Evolutionary conservation across 805 yeast species (phyloP).

Genomic region (Starmerella bacillaris): DNA sequence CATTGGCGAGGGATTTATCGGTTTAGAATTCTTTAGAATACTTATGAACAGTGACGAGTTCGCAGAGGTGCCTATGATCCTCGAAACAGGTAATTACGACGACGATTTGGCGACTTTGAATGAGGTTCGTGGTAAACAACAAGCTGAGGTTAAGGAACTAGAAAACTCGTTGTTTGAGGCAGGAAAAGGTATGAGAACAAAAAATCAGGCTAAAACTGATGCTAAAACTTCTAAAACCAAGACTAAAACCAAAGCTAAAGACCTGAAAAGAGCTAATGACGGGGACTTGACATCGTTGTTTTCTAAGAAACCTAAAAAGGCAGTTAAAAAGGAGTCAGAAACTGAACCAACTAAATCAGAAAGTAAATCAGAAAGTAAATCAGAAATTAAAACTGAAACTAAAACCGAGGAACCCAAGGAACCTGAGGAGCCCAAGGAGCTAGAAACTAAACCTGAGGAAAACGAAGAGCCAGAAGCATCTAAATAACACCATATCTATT

Average conservation of each 20-base stretch:
- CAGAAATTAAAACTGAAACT: too few relatives aligned
- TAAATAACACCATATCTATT: too few relatives aligned
- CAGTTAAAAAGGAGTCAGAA: neutral
- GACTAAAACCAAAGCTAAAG: neutral
- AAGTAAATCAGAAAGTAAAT: too few relatives aligned
- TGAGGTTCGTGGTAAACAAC: constrained; percentile 48
- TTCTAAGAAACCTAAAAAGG: neutral
- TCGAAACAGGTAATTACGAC: constrained; percentile 48
- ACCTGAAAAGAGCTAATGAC: neutral
- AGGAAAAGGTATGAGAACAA: constrained; percentile 57
- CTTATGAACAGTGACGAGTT: constrained; percentile 53
- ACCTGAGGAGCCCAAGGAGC: too few relatives aligned
- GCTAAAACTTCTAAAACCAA: constrained; percentile 29
- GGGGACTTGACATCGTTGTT: neutral
- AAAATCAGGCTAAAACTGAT: constrained; percentile 47
- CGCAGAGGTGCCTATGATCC: constrained; percentile 51
- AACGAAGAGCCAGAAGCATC: too few relatives aligned
- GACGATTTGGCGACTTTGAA: constrained; percentile 64
- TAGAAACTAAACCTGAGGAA: constrained; percentile 1
- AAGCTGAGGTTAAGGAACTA: constrained; percentile 37
- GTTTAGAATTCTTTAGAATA: constrained; percentile 65
- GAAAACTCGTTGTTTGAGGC: constrained; percentile 31
- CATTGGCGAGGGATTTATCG: constrained; percentile 75
- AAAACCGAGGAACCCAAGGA: too few relatives aligned
- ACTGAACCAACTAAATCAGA: too few relatives aligned